Conservation (phyloP, 2,329 filamentous ascomycete species). For the Xylaria sp. region DNA sequence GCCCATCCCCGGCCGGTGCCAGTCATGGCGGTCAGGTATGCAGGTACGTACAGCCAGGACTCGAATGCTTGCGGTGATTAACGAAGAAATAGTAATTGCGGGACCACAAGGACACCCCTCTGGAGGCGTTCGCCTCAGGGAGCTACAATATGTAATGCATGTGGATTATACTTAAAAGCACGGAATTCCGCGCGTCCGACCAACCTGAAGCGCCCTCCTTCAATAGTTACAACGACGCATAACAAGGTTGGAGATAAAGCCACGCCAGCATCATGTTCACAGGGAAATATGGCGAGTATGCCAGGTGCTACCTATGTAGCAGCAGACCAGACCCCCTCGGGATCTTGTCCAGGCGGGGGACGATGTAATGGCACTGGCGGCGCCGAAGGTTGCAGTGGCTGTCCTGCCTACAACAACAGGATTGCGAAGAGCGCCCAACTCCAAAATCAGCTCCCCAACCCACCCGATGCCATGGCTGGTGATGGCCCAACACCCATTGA, state of each 20-base stretch:
- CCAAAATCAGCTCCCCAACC: slow-evolving; percentile 47
- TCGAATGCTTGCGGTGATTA: not conserved
- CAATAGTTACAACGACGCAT: slow-evolving; percentile 52
- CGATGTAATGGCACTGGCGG: slow-evolving; percentile 96
- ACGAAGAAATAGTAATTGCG: slow-evolving; percentile 76
- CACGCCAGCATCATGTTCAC: slow-evolving; percentile 47
- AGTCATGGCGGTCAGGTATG: slow-evolving; percentile 42
- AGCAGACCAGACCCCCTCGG: slow-evolving; percentile 74
- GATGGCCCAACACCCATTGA: slow-evolving; percentile 53
- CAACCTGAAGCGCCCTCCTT: slow-evolving; percentile 80
- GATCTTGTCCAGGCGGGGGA: slow-evolving; percentile 94
- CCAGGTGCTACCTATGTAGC: slow-evolving; percentile 74
- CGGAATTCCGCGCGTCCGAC: slow-evolving; percentile 90
- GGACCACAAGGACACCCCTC: slow-evolving; percentile 88
- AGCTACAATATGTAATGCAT: slow-evolving; percentile 96
- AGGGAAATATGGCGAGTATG: slow-evolving; percentile 47
- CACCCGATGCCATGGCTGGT: slow-evolving; percentile 38
- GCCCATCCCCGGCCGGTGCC: slow-evolving; percentile 23
- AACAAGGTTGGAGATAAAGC: slow-evolving; percentile 50
- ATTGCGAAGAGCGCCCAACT: slow-evolving; percentile 85
- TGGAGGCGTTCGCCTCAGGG: slow-evolving; percentile 94
- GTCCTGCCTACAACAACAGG: slow-evolving; percentile 96
- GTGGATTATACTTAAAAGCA: slow-evolving; percentile 91
- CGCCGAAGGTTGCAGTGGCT: slow-evolving; percentile 92
- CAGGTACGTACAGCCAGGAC: slow-evolving; percentile 37